Conservation (phyloP, 129 eudicot genomes). For the Flaveria bidentis region DNA sequence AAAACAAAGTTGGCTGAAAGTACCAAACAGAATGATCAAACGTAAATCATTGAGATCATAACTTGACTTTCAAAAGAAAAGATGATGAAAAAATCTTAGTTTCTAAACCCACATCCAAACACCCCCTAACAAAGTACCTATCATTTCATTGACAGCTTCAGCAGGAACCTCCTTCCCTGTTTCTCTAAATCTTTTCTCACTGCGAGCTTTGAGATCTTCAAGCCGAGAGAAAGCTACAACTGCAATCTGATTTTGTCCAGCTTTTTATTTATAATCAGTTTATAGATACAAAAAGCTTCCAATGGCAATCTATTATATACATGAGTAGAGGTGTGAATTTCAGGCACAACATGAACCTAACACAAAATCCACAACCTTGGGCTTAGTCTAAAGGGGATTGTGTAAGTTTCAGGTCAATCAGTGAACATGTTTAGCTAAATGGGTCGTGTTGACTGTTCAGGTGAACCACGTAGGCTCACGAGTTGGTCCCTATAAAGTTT, state of each 20-base stretch:
- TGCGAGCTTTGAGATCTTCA: slow-evolving; percentile 58
- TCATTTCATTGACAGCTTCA: slow-evolving; percentile 60
- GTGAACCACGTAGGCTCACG: no score
- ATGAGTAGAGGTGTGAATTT: neutral
- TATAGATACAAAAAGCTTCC: neutral
- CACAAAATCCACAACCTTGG: no score
- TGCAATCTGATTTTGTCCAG: slow-evolving; percentile 52
- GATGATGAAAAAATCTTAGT: slow-evolving; percentile 15
- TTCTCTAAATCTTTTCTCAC: slow-evolving; percentile 61
- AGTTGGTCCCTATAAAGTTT: no score
- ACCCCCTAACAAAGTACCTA: slow-evolving; percentile 45
- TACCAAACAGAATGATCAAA: slow-evolving; percentile 12
- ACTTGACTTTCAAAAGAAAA: neutral
- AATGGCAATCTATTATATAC: neutral
- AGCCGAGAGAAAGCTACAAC: slow-evolving; percentile 61
- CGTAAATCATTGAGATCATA: neutral
- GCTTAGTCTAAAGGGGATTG: no score
- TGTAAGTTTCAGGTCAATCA: no score
- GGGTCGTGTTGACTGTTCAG: no score
- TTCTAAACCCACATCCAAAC: neutral
- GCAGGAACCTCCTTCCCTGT: slow-evolving; percentile 68
- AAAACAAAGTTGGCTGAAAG: slow-evolving; percentile 61
- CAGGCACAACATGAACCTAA: no score
- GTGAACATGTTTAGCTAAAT: no score
- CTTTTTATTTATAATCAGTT: slow-evolving; percentile 16